Base-by-base conservation (phyloP, 202 grass and related monocot species). In the Schoenoplectus triqueter region DNA sequence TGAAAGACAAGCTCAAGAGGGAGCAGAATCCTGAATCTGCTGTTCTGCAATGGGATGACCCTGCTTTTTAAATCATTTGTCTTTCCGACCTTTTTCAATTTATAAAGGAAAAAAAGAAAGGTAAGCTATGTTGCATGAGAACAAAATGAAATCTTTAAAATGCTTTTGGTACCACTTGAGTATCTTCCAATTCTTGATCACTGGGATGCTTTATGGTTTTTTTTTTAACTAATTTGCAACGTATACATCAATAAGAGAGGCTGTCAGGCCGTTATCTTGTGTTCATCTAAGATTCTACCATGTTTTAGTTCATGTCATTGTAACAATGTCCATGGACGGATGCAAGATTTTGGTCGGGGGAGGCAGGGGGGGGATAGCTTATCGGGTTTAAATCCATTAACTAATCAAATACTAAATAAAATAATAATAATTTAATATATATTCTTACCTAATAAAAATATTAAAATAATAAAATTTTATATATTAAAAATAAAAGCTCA, bases 1-100 rank as follows among this genome's bases (percentile, higher is more conserved):
- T 95, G 21, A 99, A 99, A 76, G 96, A 99, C 84, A 99, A 94
- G 82, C 90, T 94, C 64, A 98, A 94, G 90, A 80, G 87, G 84
- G 91, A 95, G 84, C 95, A 93, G 86, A 67, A 89, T 66, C 0
- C 87, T 15, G 92, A 86, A 62, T 88, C 89, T 47, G 88, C 95
- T 55, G 91, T 98, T 19, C 87, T 98, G 44, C 95, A 98, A 85
- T 97, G 95, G 95, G 95, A 97, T 74, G 92, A 92, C 68, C 82
- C 90, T 9, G 42, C 46, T 4, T 73, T 73, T 52, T 73, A 52
- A 10, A 6, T 49, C 47, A 11, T 73, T 31, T 20, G 0, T 11
- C 18, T 21, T 52, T 54, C 17, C 19, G 8, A 13, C 18, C 2
- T 74, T 52, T 11, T 74, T 54, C 47, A 22, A 54, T 76, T 49